A percentile compares a stretch with the other conserved stretches of the same genome.
These are phyloP conservation scores for Boletus reticuloceps DNA, from an alignment of 768 basidiomycete species.

Conservation along the genomic window DNA sequence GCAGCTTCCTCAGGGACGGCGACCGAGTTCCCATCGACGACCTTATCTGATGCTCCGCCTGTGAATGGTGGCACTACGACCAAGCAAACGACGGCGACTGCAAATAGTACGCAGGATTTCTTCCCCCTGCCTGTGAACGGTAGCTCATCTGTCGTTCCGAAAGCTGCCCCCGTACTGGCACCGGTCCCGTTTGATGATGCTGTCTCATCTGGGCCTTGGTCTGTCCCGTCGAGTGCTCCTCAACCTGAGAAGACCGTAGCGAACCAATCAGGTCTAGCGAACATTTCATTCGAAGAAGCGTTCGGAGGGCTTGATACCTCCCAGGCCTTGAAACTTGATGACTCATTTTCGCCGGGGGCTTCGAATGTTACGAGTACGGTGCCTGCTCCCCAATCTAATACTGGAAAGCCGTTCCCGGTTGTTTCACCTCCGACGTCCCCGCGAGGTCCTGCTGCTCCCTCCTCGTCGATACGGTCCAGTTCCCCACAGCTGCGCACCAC, in stretches of 20 bases:
- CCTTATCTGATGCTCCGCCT: constrained; percentile 18
- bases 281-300: constrained; percentile 53
- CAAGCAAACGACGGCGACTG: constrained; percentile 2
- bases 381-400: constrained; percentile 14
- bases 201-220: constrained; percentile 35
- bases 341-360: constrained; percentile 35
- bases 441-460: constrained; percentile 30
- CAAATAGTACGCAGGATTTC: constrained; percentile 10
- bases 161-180: constrained; percentile 16
- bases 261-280: constrained; percentile 8
- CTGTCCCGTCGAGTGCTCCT: constrained; percentile 1
- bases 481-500: constrained; percentile 43
- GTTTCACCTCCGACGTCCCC: constrained; percentile 43
- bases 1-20: constrained; percentile 35
- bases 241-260: constrained; percentile 14
- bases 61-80: constrained; percentile 26
- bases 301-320: constrained; percentile 47
- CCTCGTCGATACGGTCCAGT: constrained; percentile 26
- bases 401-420: constrained; percentile 34
- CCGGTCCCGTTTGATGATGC: constrained; percentile 47
- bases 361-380: constrained; percentile 28
- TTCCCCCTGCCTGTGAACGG: constrained; percentile 15
- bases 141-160: constrained; percentile 4
- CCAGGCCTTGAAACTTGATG: constrained; percentile 40
- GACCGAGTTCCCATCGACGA: constrained; percentile 27